Conservation (phyloP, 108 stramenopile genomes). For the Nitzschia putrida region DNA sequence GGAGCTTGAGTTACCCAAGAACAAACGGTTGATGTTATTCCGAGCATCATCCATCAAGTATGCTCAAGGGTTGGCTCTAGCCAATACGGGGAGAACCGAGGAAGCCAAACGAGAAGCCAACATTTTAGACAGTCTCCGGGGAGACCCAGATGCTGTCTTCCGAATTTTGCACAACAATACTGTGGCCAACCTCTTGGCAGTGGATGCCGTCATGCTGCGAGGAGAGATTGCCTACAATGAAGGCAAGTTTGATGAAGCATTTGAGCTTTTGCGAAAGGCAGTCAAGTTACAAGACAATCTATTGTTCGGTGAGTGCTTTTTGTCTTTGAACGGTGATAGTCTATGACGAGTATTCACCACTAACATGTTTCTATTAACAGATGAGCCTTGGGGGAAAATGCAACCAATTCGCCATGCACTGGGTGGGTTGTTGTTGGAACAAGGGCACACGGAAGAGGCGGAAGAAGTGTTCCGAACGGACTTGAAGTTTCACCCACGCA, state of each 20-base stretch:
- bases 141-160: slow-evolving; percentile 58
- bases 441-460: slow-evolving; percentile 66
- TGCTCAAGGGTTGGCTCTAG: slow-evolving; percentile 69
- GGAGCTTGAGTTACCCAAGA: slow-evolving; percentile 54
- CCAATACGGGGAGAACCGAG: slow-evolving; percentile 51
- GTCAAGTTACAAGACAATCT: slow-evolving; percentile 79
- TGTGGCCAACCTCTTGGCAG: slow-evolving; percentile 63
- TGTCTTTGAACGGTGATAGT: not conserved
- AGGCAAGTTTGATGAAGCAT: slow-evolving; percentile 72
- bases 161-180: slow-evolving; percentile 87
- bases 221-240: slow-evolving; percentile 86
- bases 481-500: slow-evolving; percentile 78
- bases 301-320: slow-evolving; percentile 42
- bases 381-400: slow-evolving; percentile 94
- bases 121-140: slow-evolving; percentile 58
- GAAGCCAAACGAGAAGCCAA: slow-evolving; percentile 66
- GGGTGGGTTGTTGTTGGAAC: slow-evolving; percentile 79
- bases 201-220: slow-evolving; percentile 76
- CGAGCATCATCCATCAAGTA: slow-evolving; percentile 64
- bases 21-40: slow-evolving; percentile 73
- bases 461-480: slow-evolving; percentile 75
- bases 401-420: slow-evolving; percentile 85
- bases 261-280: slow-evolving; percentile 63
- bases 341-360: not conserved
- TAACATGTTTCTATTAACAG: slow-evolving; percentile 16